These are phyloP conservation scores for Cladophialophora exuberans DNA, from an alignment of 2,329 filamentous ascomycete genomes.

Conservation along the genomic window DNA sequence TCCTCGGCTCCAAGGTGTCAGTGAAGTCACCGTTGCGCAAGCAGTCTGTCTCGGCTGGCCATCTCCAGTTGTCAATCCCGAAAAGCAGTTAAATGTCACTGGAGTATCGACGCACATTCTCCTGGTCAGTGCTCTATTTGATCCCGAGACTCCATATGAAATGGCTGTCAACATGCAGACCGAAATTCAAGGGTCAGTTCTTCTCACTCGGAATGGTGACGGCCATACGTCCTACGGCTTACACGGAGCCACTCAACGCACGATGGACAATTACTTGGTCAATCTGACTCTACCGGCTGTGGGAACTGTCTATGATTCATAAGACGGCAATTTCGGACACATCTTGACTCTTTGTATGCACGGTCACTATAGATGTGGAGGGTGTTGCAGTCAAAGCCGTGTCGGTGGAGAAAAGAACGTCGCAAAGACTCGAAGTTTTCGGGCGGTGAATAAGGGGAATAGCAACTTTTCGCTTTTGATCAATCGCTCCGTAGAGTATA, in stretches of 20 bases:
- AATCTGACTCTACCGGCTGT: background rate
- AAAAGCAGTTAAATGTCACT: background rate
- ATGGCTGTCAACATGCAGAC: constrained; percentile 32
- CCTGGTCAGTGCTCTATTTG: constrained; percentile 43
- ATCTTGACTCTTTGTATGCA: background rate
- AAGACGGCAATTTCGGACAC: background rate
- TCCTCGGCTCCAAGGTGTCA: background rate
- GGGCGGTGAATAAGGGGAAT: background rate
- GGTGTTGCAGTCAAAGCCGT: background rate
- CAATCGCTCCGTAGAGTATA: background rate
- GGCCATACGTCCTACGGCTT: constrained; percentile 4
- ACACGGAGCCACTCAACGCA: background rate
- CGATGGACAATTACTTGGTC: constrained; percentile 1
- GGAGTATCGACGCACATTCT: constrained; percentile 35
- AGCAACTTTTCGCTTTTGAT: background rate
- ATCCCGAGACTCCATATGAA: constrained; percentile 25
- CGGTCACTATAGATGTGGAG: background rate
- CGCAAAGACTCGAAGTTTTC: background rate
- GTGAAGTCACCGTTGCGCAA: background rate
- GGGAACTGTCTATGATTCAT: background rate
- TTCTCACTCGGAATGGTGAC: constrained; percentile 45
- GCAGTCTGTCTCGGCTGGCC: background rate
- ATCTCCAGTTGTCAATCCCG: background rate
- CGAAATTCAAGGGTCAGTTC: constrained; percentile 39
- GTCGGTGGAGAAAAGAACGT: background rate